Percentiles rank a stretch among this genome's conserved stretches.
phyloP scores from a whole-genome alignment of 2,329 filamentous ascomycete genomes.

The Polychaeton citri region DNA sequence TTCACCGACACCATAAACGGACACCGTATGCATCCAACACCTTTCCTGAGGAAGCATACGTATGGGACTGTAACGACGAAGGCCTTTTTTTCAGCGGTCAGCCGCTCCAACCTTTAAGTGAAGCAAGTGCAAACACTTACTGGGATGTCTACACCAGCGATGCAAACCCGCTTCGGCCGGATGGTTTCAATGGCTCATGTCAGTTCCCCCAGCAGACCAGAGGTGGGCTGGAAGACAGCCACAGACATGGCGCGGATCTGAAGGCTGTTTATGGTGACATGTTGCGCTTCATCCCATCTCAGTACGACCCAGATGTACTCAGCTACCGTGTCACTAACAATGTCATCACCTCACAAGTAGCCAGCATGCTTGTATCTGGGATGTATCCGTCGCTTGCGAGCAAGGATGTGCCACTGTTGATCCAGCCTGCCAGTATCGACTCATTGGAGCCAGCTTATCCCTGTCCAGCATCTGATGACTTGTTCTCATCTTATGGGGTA shows the following conservation, averaged over 20 bases:
- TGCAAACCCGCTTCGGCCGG: conserved; percentile 52
- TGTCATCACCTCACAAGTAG: conserved; percentile 69
- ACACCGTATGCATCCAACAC: conserved; percentile 68
- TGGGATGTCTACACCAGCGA: conserved; percentile 51
- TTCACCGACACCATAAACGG: conserved; percentile 74
- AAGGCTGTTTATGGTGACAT: conserved; percentile 62
- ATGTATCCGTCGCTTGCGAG: conserved; percentile 42
- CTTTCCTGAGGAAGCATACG: conserved; percentile 59
- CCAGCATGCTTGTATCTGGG: conserved; percentile 57
- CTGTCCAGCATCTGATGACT: conserved; percentile 41
- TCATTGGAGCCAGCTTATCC: conserved; percentile 61
- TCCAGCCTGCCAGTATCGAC: conserved; percentile 48
- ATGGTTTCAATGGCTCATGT: conserved; percentile 60
- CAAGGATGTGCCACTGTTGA: conserved; percentile 23
- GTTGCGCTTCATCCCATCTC: conserved; percentile 51
- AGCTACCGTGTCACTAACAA: conserved; percentile 68
- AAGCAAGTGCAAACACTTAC: conserved; percentile 43
- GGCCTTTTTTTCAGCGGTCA: conserved; percentile 57
- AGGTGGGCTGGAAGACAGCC: conserved; percentile 58
- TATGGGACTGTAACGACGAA: conserved; percentile 60
- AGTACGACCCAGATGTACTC: conserved; percentile 33
- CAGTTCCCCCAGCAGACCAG: conserved; percentile 71
- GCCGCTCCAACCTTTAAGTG: conserved; percentile 35
- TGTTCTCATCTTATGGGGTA: conserved; percentile 33
- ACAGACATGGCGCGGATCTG: conserved; percentile 62